A percentile compares a stretch with the other conserved stretches of the same genome.
Evolutionary conservation across 2,329 filamentous ascomycete species (phyloP).

Genomic region (Blastomyces parvus): DNA sequence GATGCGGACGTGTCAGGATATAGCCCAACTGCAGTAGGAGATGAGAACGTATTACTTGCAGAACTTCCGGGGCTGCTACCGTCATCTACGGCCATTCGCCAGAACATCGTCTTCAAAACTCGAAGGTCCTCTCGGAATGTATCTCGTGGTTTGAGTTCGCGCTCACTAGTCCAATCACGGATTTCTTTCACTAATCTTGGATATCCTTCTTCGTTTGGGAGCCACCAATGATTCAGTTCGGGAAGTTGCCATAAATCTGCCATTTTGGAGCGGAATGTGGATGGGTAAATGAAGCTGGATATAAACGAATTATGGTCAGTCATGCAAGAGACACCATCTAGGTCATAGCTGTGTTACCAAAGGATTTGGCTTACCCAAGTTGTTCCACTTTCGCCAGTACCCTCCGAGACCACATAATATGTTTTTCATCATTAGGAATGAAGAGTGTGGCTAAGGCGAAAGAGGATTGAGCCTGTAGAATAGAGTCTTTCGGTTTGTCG

Average conservation of each 20-base stretch:
- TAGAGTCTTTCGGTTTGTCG: constrained; percentile 56
- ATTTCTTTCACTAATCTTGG: constrained; percentile 65
- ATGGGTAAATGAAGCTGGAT: constrained; percentile 70
- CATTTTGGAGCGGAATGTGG: constrained; percentile 64
- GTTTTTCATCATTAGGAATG: constrained; percentile 61
- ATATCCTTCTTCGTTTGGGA: constrained; percentile 66
- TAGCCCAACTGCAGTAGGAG: constrained; percentile 7
- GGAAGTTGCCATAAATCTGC: constrained; percentile 63
- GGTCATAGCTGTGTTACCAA: constrained; percentile 6
- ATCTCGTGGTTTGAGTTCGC: constrained; percentile 49
- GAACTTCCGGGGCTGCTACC: constrained; percentile 25
- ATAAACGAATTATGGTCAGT: constrained; percentile 9
- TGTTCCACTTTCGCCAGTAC: constrained; percentile 72
- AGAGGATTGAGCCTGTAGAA: constrained; percentile 64
- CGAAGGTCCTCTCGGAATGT: constrained; percentile 54
- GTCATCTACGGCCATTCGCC: constrained; percentile 49
- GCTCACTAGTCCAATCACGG: constrained; percentile 70
- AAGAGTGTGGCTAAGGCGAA: constrained; percentile 70
- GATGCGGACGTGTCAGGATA: constrained; percentile 9
- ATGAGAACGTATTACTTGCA: constrained; percentile 13
- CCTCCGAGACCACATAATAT: constrained; percentile 68
- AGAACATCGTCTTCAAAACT: constrained; percentile 66
- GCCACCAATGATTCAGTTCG: constrained; percentile 74
- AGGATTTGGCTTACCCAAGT: constrained; percentile 54
- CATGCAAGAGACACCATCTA: not conserved